Evolutionary conservation across 1,284 basidiomycete species (phyloP).

Genomic region (Cutaneotrichosporon dermatis): DNA sequence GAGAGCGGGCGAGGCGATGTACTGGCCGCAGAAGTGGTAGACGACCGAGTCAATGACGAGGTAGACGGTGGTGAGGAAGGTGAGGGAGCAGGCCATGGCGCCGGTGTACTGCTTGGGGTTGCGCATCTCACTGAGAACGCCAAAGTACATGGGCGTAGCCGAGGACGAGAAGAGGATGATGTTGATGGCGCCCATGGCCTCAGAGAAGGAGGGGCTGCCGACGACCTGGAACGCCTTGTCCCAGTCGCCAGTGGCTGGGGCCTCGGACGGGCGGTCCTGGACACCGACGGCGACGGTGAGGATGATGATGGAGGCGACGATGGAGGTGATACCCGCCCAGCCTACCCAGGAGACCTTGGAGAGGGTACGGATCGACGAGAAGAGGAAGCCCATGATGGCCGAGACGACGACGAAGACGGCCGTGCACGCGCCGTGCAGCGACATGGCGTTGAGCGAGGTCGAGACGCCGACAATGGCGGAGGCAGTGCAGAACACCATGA

Average conservation of each 20-base stretch:
- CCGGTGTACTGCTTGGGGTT: slow-evolving; percentile 25
- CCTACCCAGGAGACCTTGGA: slow-evolving; percentile 36
- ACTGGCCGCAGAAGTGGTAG: slow-evolving; percentile 31
- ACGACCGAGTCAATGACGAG: slow-evolving; percentile 28
- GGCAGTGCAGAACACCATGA: slow-evolving; percentile 28
- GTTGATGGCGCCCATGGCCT: slow-evolving; percentile 25
- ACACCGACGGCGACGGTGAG: slow-evolving; percentile 42
- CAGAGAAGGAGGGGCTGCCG: slow-evolving; percentile 26
- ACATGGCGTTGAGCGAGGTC: slow-evolving; percentile 36
- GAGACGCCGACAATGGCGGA: slow-evolving; percentile 29
- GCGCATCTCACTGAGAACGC: slow-evolving; percentile 28
- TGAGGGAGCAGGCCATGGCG: slow-evolving; percentile 20
- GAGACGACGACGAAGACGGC: slow-evolving; percentile 35
- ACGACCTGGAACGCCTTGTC: slow-evolving; percentile 32
- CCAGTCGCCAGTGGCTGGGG: slow-evolving; percentile 34
- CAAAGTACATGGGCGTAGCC: slow-evolving; percentile 19
- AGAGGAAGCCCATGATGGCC: slow-evolving; percentile 27
- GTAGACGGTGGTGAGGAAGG: slow-evolving; percentile 21
- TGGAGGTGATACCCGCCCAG: slow-evolving; percentile 37
- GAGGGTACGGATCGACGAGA: slow-evolving; percentile 36
- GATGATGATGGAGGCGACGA: slow-evolving; percentile 30
- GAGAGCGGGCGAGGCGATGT: slow-evolving; percentile 34
- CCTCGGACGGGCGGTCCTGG: slow-evolving; percentile 39
- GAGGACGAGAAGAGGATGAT: slow-evolving; percentile 15
- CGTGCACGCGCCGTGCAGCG: slow-evolving; percentile 36